Conservation (phyloP, 805 yeast genomes). For the Barnettozyma californica region DNA sequence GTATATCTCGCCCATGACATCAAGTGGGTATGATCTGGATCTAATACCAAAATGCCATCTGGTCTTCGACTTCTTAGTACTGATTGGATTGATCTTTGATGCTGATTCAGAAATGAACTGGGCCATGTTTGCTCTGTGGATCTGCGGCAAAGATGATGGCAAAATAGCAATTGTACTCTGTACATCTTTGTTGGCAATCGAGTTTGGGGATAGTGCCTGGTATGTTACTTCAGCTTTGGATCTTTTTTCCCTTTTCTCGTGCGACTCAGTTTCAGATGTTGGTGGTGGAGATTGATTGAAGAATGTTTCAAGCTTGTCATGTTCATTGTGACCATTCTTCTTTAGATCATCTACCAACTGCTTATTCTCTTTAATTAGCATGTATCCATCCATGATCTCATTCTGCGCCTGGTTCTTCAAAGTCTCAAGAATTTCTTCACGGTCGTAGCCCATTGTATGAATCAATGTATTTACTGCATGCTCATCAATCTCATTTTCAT, state of each 20-base stretch:
- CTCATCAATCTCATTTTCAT: conserved; percentile 46
- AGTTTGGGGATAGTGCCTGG: conserved; percentile 27
- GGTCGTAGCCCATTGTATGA: conserved; percentile 83
- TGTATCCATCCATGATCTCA: conserved; percentile 83
- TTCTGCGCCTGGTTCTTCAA: conserved; percentile 52
- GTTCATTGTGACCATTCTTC: conserved; percentile 28
- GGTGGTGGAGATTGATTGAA: conserved; percentile 61
- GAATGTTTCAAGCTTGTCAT: conserved; percentile 52
- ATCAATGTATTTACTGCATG: conserved; percentile 69
- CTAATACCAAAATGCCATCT: conserved; percentile 99
- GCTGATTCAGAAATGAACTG: conserved; percentile 47
- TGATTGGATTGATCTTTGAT: conserved; percentile 45
- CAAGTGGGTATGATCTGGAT: conserved; percentile 92
- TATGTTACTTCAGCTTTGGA: conserved; percentile 29
- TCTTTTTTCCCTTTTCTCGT: conserved; percentile 9
- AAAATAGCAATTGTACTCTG: conserved; percentile 83
- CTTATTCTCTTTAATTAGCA: conserved; percentile 74
- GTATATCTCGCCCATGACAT: conserved; percentile 98
- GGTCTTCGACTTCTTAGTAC: conserved; percentile 82
- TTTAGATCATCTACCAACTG: conserved; percentile 63
- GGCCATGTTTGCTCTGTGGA: conserved; percentile 90
- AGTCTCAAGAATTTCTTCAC: conserved; percentile 75
- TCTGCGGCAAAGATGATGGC: conserved; percentile 91
- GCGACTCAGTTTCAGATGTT: conserved; percentile 17
- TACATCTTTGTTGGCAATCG: conserved; percentile 25